Evolutionary conservation across 208 protist genomes (phyloP).

Genomic region (Trypanosoma grayi): DNA sequence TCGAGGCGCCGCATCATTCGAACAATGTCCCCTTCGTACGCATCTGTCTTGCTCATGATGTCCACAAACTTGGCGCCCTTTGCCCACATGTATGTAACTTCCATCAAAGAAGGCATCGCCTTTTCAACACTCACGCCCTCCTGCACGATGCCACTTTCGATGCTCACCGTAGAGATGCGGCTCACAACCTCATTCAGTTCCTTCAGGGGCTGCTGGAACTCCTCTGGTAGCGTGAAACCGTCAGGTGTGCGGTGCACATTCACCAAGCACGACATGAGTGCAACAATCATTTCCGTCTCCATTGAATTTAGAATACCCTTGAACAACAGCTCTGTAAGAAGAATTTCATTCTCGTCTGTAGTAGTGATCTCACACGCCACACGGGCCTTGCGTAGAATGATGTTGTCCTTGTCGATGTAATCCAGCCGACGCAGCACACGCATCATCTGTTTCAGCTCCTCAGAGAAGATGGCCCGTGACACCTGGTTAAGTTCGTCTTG

Average conservation of each 20-base stretch:
- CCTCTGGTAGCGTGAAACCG: constrained; percentile 78
- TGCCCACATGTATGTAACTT: constrained; percentile 96
- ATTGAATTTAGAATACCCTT: constrained; percentile 97
- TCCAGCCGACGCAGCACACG: constrained; percentile 95
- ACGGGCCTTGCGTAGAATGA: constrained; percentile 97
- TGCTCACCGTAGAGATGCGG: constrained; percentile 92
- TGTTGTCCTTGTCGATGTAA: constrained; percentile 97
- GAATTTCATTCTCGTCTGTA: constrained; percentile 97
- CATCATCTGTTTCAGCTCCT: constrained; percentile 96
- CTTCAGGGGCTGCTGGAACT: constrained; percentile 88
- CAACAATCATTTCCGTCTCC: constrained; percentile 94
- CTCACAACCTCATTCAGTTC: constrained; percentile 90
- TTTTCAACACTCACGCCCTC: constrained; percentile 93
- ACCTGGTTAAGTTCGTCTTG: constrained; percentile 80
- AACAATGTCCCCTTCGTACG: constrained; percentile 99
- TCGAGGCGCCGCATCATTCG: constrained; percentile 97
- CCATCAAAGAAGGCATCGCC: constrained; percentile 96
- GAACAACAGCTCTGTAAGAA: constrained; percentile 99
- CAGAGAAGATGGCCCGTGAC: constrained; percentile 87
- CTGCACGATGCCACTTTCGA: constrained; percentile 90
- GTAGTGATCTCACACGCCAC: constrained; percentile 98
- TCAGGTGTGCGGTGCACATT: constrained; percentile 95
- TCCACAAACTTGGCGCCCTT: constrained; percentile 97
- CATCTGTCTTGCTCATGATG: constrained; percentile 96
- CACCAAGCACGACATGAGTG: constrained; percentile 95